These are phyloP conservation scores for Bombardia bombarda DNA, from an alignment of 495 filamentous ascomycete genomes.

Conservation along the genomic window DNA sequence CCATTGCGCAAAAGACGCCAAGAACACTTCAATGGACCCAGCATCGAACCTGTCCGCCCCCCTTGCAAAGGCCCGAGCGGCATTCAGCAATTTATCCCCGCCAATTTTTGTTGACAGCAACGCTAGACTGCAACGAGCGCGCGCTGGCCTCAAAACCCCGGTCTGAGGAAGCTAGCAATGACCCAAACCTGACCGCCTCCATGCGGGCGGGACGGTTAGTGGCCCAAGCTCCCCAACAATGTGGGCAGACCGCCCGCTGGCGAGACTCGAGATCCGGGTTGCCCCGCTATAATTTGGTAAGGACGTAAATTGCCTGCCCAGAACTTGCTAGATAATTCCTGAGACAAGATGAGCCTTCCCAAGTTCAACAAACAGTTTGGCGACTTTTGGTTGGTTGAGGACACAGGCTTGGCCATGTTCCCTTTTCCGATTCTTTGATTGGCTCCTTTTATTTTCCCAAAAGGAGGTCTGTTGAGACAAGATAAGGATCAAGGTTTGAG, in stretches of 20 bases:
- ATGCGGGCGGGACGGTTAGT: constrained; percentile 4
- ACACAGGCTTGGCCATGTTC: not conserved
- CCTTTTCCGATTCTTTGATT: not conserved
- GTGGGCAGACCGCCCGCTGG: constrained; percentile 10
- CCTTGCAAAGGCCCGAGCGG: not conserved
- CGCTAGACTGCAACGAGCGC: not conserved
- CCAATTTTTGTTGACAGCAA: constrained; percentile 2
- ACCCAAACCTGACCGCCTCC: constrained; percentile 13
- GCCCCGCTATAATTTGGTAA: not conserved
- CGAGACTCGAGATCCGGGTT: constrained; percentile 3
- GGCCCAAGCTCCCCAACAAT: constrained; percentile 25
- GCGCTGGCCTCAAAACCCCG: not conserved
- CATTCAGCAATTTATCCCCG: constrained; percentile 6
- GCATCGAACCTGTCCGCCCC: too few species aligned
- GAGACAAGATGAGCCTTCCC: not conserved
- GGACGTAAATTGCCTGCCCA: too few species aligned
- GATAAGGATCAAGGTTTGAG: not conserved
- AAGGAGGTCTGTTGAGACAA: not conserved
- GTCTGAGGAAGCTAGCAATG: not conserved
- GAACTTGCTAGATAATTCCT: not conserved
- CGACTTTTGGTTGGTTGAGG: not conserved
- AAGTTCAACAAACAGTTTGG: not conserved
- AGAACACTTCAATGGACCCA: too few species aligned
- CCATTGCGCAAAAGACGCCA: too few species aligned
- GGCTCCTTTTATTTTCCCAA: not conserved